These are phyloP conservation scores for Umbelopsis isabellina DNA, from an alignment of 192 early-diverging fungal genomes.

Conservation along the genomic window DNA sequence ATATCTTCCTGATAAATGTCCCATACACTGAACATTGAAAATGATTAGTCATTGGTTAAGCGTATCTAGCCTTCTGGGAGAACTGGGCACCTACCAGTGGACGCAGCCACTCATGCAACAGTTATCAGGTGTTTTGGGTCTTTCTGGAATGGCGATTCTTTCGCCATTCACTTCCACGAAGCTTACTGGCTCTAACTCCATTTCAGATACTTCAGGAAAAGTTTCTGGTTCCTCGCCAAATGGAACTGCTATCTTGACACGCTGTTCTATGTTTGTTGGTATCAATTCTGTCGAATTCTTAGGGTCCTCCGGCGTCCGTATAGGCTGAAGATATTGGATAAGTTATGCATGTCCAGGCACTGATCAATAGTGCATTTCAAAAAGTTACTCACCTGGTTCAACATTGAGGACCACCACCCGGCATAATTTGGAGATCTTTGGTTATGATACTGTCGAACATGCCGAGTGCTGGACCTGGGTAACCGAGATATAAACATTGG, in stretches of 20 bases:
- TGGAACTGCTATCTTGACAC: not conserved
- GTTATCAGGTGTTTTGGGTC: slow-evolving; percentile 19
- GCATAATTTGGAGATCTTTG: slow-evolving; percentile 26
- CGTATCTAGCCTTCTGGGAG: not conserved
- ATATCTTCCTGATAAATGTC: slow-evolving; percentile 36
- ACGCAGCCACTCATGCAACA: slow-evolving; percentile 35
- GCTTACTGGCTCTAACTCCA: not conserved
- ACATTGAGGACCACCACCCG: slow-evolving; percentile 29
- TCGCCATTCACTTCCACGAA: slow-evolving; percentile 5
- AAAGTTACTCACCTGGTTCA: not conserved
- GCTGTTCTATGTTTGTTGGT: not conserved
- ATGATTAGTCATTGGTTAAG: not conserved
- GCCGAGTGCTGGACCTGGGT: not conserved
- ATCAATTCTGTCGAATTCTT: not conserved
- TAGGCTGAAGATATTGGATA: not conserved
- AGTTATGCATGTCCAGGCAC: not conserved
- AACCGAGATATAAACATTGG: not conserved
- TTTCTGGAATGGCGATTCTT: slow-evolving; percentile 1
- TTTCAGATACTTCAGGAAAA: not conserved
- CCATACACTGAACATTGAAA: slow-evolving; percentile 27
- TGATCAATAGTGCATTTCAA: not conserved
- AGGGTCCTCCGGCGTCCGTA: not conserved
- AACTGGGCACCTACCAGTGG: slow-evolving; percentile 28
- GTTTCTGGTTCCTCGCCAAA: slow-evolving; percentile 20
- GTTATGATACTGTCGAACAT: not conserved